phyloP scores from a whole-genome alignment of 2,329 filamentous ascomycete genomes.

The Diaporthe helianthi region DNA sequence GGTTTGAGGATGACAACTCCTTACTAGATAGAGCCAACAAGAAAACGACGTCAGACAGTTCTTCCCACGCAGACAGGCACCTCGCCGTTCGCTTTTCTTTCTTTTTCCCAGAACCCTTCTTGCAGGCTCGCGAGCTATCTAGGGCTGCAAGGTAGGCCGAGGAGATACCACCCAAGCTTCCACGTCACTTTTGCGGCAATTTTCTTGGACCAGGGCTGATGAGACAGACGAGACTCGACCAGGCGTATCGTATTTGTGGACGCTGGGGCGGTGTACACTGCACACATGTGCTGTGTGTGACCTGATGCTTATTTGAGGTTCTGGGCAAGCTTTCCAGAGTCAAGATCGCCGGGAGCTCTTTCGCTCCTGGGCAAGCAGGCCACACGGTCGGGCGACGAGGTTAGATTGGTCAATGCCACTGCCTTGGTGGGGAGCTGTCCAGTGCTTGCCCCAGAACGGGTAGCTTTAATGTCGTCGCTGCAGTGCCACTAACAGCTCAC shows the following conservation, averaged over 20 bases:
- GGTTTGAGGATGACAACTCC: too few relatives aligned
- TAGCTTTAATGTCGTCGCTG: conserved; percentile 7
- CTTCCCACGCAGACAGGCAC: not conserved
- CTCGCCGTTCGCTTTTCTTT: not conserved
- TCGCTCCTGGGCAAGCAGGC: conserved; percentile 21
- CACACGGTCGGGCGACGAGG: not conserved
- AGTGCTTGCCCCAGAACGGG: conserved; percentile 3
- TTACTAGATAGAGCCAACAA: not conserved
- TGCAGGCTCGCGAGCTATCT: not conserved
- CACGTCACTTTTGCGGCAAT: conserved; percentile 23
- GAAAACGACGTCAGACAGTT: conserved; percentile 2
- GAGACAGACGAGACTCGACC: not conserved
- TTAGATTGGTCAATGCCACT: conserved; percentile 28
- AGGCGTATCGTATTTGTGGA: not conserved
- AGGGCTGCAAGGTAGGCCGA: not conserved
- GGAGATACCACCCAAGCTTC: conserved; percentile 1
- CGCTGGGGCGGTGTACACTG: not conserved
- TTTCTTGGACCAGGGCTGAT: not conserved
- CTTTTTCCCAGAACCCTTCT: not conserved
- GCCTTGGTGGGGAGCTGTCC: conserved; percentile 23
- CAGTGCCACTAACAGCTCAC: not conserved
- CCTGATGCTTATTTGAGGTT: conserved; percentile 14
- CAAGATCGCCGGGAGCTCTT: conserved; percentile 12
- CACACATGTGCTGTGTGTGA: conserved; percentile 5
- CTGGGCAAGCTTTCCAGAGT: conserved; percentile 1